These are phyloP conservation scores for Sedum album DNA, from an alignment of 164 flowering plant species.

Conservation along the genomic window DNA sequence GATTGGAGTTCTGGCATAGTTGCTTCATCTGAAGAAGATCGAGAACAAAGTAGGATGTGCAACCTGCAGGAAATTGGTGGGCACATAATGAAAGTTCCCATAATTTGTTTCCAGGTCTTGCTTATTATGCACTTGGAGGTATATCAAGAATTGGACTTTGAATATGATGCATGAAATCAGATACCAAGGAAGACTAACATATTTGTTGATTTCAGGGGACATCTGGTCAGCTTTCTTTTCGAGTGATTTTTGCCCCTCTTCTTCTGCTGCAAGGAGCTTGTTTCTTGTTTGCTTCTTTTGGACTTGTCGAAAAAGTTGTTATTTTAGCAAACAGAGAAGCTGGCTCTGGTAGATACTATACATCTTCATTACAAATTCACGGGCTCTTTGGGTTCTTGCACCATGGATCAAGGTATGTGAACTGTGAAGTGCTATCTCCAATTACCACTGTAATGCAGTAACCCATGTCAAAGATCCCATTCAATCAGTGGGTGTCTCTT, in stretches of 20 bases:
- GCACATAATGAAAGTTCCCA: constrained; percentile 82
- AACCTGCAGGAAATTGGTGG: constrained; percentile 77
- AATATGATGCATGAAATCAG: constrained; percentile 4
- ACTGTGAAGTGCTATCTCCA: not conserved
- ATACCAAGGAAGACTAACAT: not conserved
- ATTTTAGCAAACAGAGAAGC: constrained; percentile 40
- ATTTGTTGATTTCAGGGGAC: constrained; percentile 43
- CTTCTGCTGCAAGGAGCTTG: constrained; percentile 76
- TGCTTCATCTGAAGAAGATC: constrained; percentile 53
- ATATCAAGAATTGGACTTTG: constrained; percentile 11
- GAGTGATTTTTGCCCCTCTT: constrained; percentile 62
- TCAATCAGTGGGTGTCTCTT: not conserved
- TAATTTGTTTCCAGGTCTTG: constrained; percentile 62
- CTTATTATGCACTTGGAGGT: constrained; percentile 93
- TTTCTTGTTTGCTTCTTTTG: constrained; percentile 49
- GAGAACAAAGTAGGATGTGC: constrained; percentile 41
- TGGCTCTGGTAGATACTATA: constrained; percentile 37
- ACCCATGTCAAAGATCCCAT: not conserved
- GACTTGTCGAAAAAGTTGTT: constrained; percentile 64
- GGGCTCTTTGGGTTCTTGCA: constrained; percentile 68
- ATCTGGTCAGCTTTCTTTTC: constrained; percentile 48
- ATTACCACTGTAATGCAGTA: not conserved
- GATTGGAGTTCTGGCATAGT: constrained; percentile 68
- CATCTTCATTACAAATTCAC: constrained; percentile 35
- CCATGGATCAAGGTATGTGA: constrained; percentile 75